Evolutionary conservation across 23 red algal genomes (phyloP).

Genomic region (Gracilariopsis chorda): DNA sequence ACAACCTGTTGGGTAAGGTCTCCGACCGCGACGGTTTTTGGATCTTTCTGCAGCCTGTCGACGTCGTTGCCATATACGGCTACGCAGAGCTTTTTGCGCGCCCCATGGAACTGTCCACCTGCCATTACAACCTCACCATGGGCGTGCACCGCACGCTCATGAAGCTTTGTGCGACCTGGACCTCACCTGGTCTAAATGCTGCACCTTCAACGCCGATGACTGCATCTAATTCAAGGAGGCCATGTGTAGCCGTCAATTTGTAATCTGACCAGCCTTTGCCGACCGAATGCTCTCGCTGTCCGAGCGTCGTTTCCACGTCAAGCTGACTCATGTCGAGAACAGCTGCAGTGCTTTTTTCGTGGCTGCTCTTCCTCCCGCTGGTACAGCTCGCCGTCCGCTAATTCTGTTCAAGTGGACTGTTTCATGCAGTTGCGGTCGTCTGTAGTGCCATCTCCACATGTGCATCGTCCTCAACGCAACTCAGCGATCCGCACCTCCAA

Average conservation of each 20-base stretch:
- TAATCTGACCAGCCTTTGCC: too few species aligned
- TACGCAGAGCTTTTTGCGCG: constrained; percentile 68
- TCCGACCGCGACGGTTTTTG: constrained; percentile 69
- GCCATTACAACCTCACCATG: constrained; percentile 67
- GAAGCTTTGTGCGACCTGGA: constrained; percentile 80
- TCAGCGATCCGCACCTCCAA: not conserved
- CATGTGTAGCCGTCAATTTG: too few species aligned
- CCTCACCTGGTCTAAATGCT: constrained; percentile 92
- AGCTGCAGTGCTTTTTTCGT: too few species aligned
- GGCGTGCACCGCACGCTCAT: constrained; percentile 66
- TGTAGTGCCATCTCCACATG: not conserved
- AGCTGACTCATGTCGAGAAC: too few species aligned
- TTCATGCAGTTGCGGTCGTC: not conserved
- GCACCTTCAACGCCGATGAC: constrained; percentile 77
- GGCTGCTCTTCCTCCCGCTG: too few species aligned
- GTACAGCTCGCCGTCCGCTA: too few species aligned
- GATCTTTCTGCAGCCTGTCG: constrained; percentile 87
- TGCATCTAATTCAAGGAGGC: constrained; percentile 76
- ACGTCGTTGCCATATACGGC: constrained; percentile 57
- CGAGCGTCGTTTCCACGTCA: too few species aligned
- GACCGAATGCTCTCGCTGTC: too few species aligned
- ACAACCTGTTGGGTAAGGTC: constrained; percentile 49
- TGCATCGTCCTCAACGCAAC: not conserved
- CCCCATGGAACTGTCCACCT: constrained; percentile 91
- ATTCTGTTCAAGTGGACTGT: too few species aligned